These are phyloP conservation scores for Neurospora tetrasperma DNA, from an alignment of 495 filamentous ascomycete species.

Conservation along the genomic window DNA sequence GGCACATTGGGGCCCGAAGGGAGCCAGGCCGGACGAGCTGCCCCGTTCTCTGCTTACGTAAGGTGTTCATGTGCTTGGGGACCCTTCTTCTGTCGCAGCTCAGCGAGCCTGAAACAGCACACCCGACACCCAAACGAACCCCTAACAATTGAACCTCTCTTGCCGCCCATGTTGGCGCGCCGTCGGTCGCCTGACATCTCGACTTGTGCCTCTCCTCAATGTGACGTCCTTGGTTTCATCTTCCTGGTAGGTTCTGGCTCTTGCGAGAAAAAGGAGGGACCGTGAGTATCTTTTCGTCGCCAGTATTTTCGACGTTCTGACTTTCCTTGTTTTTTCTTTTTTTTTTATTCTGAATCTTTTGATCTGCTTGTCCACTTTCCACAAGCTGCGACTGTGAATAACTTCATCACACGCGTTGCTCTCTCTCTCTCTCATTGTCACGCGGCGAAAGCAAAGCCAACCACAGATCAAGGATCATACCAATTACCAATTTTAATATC, in stretches of 20 bases:
- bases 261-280: background rate
- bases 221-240: constrained; percentile 22
- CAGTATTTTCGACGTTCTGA: background rate
- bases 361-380: background rate
- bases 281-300: background rate
- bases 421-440: background rate
- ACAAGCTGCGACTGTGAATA: background rate
- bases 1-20: background rate
- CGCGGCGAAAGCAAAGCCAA: background rate
- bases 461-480: background rate
- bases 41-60: background rate
- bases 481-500: background rate
- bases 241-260: background rate
- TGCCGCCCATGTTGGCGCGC: background rate
- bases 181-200: background rate
- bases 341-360: background rate
- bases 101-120: background rate
- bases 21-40: background rate
- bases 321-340: background rate
- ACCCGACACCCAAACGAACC: constrained; percentile 19
- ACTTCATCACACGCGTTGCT: background rate
- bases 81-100: background rate
- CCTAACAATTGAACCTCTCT: constrained; percentile 26
- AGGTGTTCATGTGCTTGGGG: background rate
- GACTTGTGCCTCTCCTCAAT: constrained; percentile 6